Evolutionary conservation across 2,329 filamentous ascomycete species (phyloP), one percentile per base, ranked within the genome.

Genomic region (Clarireedia hainanense): DNA sequence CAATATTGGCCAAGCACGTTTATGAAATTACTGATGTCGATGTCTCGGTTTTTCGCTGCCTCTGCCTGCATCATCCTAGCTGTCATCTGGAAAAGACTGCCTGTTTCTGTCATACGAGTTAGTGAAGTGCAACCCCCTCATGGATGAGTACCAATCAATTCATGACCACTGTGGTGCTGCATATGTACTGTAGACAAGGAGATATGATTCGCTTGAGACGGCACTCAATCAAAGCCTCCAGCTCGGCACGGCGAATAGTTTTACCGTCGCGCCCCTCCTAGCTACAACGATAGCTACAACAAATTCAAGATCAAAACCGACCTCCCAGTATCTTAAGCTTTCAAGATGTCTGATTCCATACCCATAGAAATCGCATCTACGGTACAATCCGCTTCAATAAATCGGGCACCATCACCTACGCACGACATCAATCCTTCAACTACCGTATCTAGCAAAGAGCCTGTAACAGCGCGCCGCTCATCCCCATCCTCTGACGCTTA

Each of bases 381-480:
- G 36, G 75, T 96, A 61, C 91, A 96, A 71, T 84, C 87, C 15
- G 88, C 84, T 36, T 88, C 87, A 67, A 85, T 96, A 73, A 86
- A 89, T 60, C 80, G 75, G 47, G 68, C 83, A 52, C 91, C 91
- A 0, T 89, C 88, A 40, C 78, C 85, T 5, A 71, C 69, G 49
- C 86, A 89, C 74, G 91, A 96, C 73, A 68, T 89, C 66, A 91
- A 91, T 69, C 90, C 90, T 9, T 83, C 88, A 39, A 92, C 90
- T 20, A 79, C 87, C 51, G 82, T 86, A 51, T 88, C 85, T 49
- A 74, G 76, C 61, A 87, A 83, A 71, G 71, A 80, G 61, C 85
- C 84, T 37, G 82, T 87, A 34, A 73, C 73, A 58, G 70, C 71
- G 58, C 61, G 46, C 61, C 69, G 46, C 63, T 68, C 57, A 64